These are phyloP conservation scores for Pachysandra terminalis DNA, from an alignment of 164 flowering plant genomes.

Conservation along the genomic window DNA sequence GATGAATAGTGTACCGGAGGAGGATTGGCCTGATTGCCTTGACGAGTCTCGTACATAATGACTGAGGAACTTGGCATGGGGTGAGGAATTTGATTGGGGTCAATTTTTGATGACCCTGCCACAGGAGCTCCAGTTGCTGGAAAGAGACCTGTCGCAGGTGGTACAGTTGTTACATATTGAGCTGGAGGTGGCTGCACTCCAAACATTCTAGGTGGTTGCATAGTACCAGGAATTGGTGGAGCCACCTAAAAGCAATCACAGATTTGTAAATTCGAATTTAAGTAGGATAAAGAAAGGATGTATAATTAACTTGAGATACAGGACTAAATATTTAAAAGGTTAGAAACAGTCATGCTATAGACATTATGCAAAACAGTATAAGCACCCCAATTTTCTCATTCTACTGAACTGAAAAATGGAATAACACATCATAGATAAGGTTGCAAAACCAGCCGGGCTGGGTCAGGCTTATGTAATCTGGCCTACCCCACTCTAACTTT, in stretches of 20 bases:
- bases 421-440: no score
- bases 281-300: no score
- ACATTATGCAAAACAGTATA: no score
- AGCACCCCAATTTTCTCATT: no score
- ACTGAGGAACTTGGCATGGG: slow-evolving; percentile 63
- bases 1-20: slow-evolving; percentile 70
- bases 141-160: slow-evolving; percentile 60
- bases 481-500: no score
- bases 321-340: no score
- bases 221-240: slow-evolving; percentile 48
- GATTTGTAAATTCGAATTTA: no score
- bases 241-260: slow-evolving; percentile 25
- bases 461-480: no score
- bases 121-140: slow-evolving; percentile 45
- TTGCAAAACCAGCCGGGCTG: no score
- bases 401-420: no score
- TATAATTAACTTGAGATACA: no score
- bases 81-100: slow-evolving; percentile 93
- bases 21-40: slow-evolving; percentile 68
- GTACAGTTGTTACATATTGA: slow-evolving; percentile 54
- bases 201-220: slow-evolving; percentile 64
- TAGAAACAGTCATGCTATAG: no score
- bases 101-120: slow-evolving; percentile 74
- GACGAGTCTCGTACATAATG: slow-evolving; percentile 77
- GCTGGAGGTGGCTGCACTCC: slow-evolving; percentile 68